phyloP scores from a whole-genome alignment of 2,329 filamentous ascomycete species.

The Hypoxylon sp. region DNA sequence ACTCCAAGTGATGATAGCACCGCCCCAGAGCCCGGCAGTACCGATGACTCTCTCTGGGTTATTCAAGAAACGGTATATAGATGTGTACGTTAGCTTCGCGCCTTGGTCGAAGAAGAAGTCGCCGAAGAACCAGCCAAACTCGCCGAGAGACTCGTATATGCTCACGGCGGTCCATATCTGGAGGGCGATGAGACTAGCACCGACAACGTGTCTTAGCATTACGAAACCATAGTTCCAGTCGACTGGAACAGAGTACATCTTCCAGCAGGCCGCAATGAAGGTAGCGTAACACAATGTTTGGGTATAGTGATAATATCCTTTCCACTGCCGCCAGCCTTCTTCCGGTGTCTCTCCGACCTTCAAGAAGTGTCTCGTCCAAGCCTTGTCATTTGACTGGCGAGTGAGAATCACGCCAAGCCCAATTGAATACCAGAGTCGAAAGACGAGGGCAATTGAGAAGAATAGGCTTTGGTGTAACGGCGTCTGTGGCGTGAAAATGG shows the following conservation, averaged over 20 bases:
- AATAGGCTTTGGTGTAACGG: constrained; percentile 81
- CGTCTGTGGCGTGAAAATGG: constrained; percentile 82
- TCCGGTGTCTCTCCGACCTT: constrained; percentile 92
- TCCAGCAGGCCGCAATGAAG: constrained; percentile 93
- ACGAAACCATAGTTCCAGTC: constrained; percentile 91
- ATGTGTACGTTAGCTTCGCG: constrained; percentile 91
- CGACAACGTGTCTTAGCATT: constrained; percentile 87
- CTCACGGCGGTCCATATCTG: constrained; percentile 94
- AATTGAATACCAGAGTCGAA: constrained; percentile 92
- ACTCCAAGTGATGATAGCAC: constrained; percentile 93
- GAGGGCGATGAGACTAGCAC: constrained; percentile 81
- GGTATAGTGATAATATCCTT: constrained; percentile 92
- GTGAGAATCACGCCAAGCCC: constrained; percentile 89
- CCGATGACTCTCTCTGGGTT: constrained; percentile 96
- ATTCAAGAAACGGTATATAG: constrained; percentile 98
- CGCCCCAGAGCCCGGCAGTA: constrained; percentile 94
- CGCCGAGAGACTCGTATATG: constrained; percentile 94
- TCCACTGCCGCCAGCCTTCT: constrained; percentile 98
- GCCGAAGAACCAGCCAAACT: constrained; percentile 99
- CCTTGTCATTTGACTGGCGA: constrained; percentile 87
- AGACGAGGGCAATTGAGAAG: constrained; percentile 80
- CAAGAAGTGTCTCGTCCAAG: constrained; percentile 97
- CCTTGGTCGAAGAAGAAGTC: constrained; percentile 97
- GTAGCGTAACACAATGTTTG: constrained; percentile 90
- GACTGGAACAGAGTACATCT: constrained; percentile 89